Conservation (phyloP, 208 protist genomes). For the Naegleria lovaniensis region DNA sequence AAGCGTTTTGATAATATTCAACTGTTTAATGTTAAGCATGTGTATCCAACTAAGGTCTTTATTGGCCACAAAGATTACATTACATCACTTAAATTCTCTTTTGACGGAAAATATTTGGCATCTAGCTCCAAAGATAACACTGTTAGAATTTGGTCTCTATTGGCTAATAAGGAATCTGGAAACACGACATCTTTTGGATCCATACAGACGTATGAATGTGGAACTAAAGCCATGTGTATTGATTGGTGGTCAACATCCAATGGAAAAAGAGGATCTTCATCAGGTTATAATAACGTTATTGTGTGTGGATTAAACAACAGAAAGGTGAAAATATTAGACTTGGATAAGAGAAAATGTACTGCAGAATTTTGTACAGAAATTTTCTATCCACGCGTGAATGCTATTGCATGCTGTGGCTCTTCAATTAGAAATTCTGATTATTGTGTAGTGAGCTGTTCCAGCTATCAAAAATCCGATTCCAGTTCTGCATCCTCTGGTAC, state of each 20-base stretch:
- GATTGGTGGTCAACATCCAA: not conserved
- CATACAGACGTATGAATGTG: not conserved
- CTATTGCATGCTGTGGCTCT: not conserved
- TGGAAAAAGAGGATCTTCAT: not conserved
- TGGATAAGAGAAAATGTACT: not conserved
- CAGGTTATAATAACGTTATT: not conserved
- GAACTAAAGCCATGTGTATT: not conserved
- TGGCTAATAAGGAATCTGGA: not conserved
- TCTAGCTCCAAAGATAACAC: not conserved
- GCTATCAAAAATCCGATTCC: not conserved
- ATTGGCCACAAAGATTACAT: not conserved
- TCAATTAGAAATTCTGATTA: not conserved
- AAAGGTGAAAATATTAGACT: not conserved
- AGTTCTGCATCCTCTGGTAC: not conserved
- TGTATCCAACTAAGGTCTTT: not conserved
- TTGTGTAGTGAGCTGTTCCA: constrained; percentile 12
- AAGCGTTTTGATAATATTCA: not conserved
- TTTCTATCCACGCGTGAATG: not conserved
- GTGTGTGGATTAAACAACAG: not conserved
- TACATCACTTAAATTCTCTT: not conserved
- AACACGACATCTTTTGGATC: not conserved
- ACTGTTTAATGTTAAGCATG: not conserved
- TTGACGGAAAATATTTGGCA: not conserved
- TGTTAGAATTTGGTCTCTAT: not conserved
- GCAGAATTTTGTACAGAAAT: not conserved